Evolutionary conservation across 805 yeast species (phyloP).

Genomic region (Yamadazyma tumulicola): DNA sequence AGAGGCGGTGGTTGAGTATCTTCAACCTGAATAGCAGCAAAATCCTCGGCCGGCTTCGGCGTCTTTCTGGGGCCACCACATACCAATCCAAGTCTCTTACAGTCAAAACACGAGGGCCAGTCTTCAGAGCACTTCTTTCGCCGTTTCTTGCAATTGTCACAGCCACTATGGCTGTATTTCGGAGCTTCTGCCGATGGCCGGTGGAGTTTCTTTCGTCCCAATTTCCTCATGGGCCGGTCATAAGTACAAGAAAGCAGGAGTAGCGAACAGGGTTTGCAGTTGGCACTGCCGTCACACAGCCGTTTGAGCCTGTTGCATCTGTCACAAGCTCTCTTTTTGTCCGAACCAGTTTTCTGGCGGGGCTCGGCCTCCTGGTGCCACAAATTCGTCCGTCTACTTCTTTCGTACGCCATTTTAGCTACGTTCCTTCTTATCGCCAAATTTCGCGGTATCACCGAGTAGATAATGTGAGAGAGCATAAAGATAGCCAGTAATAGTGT

Average conservation of each 20-base stretch:
- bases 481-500: no score
- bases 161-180: slow-evolving; percentile 17
- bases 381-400: no score
- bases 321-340: slow-evolving; percentile 21
- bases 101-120: slow-evolving; percentile 19
- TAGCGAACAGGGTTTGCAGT: slow-evolving; percentile 18
- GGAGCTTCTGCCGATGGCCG: slow-evolving; percentile 1
- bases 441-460: no score
- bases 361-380: no score
- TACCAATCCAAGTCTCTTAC: slow-evolving; percentile 12
- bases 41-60: no score
- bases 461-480: no score
- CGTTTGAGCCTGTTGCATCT: slow-evolving; percentile 23
- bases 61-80: no score
- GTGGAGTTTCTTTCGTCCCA: slow-evolving; percentile 10
- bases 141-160: slow-evolving; percentile 17
- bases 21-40: no score
- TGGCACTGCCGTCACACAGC: slow-evolving; percentile 16
- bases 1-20: no score
- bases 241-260: slow-evolving; percentile 11
- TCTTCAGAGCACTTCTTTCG: slow-evolving; percentile 24
- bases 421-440: no score
- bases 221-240: slow-evolving; percentile 15
- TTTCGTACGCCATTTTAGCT: no score
- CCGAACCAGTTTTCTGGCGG: no score